Evolutionary conservation across 2,329 filamentous ascomycete species (phyloP), one percentile per base, ranked within the genome.

Genomic region (Cordyceps cicadae): DNA sequence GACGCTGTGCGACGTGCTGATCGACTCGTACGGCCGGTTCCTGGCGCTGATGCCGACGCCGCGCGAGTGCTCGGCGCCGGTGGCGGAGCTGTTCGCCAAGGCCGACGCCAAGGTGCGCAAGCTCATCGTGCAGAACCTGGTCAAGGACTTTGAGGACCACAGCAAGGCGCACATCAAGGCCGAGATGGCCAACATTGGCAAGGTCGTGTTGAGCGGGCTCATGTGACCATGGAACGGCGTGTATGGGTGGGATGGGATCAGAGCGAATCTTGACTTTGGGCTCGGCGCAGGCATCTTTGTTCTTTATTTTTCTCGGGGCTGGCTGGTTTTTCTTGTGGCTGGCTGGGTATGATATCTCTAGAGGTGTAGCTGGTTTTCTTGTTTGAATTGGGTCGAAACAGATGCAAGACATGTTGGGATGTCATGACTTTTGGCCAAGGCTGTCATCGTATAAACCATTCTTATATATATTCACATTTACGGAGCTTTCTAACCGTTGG

Each of bases 101-200:
- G 90, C 90, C 0, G 94, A 99, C 74, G 83, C 87, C 6, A 87
- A 86, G 64, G 82, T 99, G 50, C 81, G 92, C 63, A 97, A 97
- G 76, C 86, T 97, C 55, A 88, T 99, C 63, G 83, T 99, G 1
- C 87, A 90, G 52, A 89, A 89, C 6, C 85, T 95, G 1, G 87
- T 97, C 53, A 87, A 92, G 66, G 94, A 99, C 70, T 97, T 97
- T 72, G 94, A 97, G 72, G 93, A 97, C 62, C 84, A 85, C 21
- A 94, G 89, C 71, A 80, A 93, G 51, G 79, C 78, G 50, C 87
- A 88, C 11, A 84, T 90, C 34, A 93, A 88, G 75, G 83, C 83
- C 14, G 94, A 99, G 76, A 80, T 97, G 53, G 87, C 87, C 1
- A 92, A 89, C 39, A 85, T 99, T 45, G 90, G 91, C 54, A 94